Evolutionary conservation across 2,329 filamentous ascomycete species (phyloP).

Genomic region (Stagonosporopsis vannaccii): DNA sequence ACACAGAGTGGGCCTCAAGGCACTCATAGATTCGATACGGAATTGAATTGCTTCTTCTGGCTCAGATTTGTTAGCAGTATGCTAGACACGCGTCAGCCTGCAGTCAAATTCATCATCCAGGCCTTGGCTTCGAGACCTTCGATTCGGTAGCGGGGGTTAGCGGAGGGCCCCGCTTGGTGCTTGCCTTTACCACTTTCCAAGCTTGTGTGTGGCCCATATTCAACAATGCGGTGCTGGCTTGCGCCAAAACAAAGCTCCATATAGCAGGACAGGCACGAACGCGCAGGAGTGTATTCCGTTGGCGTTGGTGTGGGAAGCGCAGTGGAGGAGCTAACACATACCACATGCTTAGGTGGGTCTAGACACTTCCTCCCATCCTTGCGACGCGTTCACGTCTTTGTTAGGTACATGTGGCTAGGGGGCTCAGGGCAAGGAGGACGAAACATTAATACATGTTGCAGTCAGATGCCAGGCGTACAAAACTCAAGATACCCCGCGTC

Average conservation of each 20-base stretch:
- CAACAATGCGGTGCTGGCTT: neutral
- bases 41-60: slow-evolving; percentile 3
- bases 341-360: slow-evolving; percentile 17
- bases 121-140: neutral
- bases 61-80: neutral
- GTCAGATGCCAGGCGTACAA: slow-evolving; percentile 15
- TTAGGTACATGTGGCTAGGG: slow-evolving; percentile 15
- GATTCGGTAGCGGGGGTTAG: neutral
- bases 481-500: slow-evolving; percentile 14
- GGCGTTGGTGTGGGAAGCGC: slow-evolving; percentile 2
- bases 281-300: slow-evolving; percentile 11
- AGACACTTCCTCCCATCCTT: slow-evolving; percentile 13
- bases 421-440: slow-evolving; percentile 8
- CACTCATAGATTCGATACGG: slow-evolving; percentile 7
- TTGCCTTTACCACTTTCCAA: slow-evolving; percentile 3
- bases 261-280: slow-evolving; percentile 2
- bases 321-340: slow-evolving; percentile 15
- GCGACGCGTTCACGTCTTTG: slow-evolving; percentile 11
- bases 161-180: neutral
- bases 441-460: slow-evolving; percentile 14
- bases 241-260: slow-evolving; percentile 9
- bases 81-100: slow-evolving; percentile 7
- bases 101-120: slow-evolving; percentile 1
- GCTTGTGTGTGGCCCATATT: slow-evolving; percentile 4
- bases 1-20: slow-evolving; percentile 6